Conservation (phyloP, 441 rosid genomes). For the Raphanus hybrid region DNA sequence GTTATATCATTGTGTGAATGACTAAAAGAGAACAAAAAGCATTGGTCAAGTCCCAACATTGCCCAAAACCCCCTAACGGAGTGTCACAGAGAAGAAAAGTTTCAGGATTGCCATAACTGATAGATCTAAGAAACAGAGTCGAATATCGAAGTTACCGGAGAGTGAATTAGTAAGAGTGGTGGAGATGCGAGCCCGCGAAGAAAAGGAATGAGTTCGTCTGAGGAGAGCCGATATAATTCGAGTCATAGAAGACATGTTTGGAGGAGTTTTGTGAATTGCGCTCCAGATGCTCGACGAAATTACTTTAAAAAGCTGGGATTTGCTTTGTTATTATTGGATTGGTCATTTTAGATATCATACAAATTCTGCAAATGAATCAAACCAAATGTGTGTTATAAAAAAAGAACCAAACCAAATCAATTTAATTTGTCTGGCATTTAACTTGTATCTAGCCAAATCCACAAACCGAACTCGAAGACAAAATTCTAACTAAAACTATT, state of each 20-base stretch:
- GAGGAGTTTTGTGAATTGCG: background rate
- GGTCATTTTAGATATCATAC: background rate
- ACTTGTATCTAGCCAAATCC: too few relatives aligned
- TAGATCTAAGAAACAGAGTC: background rate
- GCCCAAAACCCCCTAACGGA: background rate
- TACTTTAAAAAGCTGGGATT: background rate
- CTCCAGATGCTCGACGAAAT: constrained; percentile 37
- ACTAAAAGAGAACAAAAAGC: background rate
- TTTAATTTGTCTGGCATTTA: too few relatives aligned
- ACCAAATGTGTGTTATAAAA: background rate
- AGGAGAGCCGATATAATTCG: constrained; percentile 33
- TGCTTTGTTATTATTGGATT: too few relatives aligned
- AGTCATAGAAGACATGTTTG: constrained; percentile 17
- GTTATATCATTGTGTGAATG: constrained; percentile 1
- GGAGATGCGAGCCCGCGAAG: constrained; percentile 18
- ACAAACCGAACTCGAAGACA: too few relatives aligned
- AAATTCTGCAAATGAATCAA: background rate
- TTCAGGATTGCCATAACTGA: background rate
- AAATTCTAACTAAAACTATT: too few relatives aligned
- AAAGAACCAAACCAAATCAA: too few relatives aligned
- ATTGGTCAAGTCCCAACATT: background rate
- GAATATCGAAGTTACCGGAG: constrained; percentile 22
- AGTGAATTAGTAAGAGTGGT: constrained; percentile 14
- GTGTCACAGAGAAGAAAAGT: too few relatives aligned
- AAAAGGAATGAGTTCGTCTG: constrained; percentile 25